Evolutionary conservation across 2,329 filamentous ascomycete species (phyloP), one percentile per base, ranked within the genome.

Genomic region (Catunica adiposa): DNA sequence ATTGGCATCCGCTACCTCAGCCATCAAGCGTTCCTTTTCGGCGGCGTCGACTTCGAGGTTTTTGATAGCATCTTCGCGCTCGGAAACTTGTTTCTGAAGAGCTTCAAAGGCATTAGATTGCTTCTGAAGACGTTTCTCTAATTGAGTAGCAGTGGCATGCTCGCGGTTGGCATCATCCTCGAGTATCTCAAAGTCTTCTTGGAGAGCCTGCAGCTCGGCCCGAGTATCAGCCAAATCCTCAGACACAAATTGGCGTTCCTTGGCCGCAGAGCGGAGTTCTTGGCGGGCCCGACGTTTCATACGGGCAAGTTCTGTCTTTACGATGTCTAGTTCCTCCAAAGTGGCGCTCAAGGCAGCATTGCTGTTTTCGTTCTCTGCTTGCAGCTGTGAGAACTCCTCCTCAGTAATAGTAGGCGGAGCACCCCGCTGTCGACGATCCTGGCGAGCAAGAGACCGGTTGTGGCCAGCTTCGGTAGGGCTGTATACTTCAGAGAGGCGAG

Each of bases 71-170:
- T 89, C 6, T 97, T 90, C 64, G 90, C 98, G 53, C 92, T 92
- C 0, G 90, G 92, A 1, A 97, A 98, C 64, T 90, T 88, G 7
- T 75, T 89, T 64, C 73, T 88, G 55, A 94, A 94, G 72, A 86
- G 84, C 60, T 83, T 86, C n/a, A 92, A 92, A 74, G 87, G 88
- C 3, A 80, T 94, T 73, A 74, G 86, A 42, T 86, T 87, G 57
- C 87, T 88, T 60, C 66, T 79, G 63, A 75, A 90, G 63, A 89
- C 94, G 58, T 69, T 77, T 55, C 71, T 78, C 15, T 84, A 86
- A 63, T 74, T 89, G 56, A 73, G 75, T 59, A 84, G 80, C 61
- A 86, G 88, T 1, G 76, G 87, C 66, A 86, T 89, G 63, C 77
- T 83, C 22, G 78, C 81, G 0, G 84, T 84, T 46, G 77, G 86